Evolutionary conservation across 2,329 filamentous ascomycete genomes (phyloP), one percentile per base, ranked within the genome.

Genomic region (Ophiostoma ips): DNA sequence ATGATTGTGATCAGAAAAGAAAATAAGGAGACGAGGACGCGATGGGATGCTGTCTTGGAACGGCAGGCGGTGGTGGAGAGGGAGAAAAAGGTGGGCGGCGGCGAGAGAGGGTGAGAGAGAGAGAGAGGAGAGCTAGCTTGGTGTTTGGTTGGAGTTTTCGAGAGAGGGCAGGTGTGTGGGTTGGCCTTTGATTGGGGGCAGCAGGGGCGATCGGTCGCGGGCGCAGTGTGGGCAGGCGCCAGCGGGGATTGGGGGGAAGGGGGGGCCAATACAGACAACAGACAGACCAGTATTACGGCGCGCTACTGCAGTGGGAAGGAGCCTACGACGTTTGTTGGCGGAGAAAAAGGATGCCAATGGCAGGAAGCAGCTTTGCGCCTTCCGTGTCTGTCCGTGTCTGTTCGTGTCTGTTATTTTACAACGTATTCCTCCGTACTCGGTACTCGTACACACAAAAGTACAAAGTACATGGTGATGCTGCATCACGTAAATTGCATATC

Each of bases 171-270:
- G 38, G 37, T 34, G 35, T 28, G n/a, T n/a, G n/a, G n/a, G n/a
- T n/a, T n/a, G 10, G 44, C 18, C 44, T 46, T 35, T 34, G 40
- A 40, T 40, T 49, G 48, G 50, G 38, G 38, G 44, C 40, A 52
- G 44, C 40, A 52, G 46, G 49, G 30, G 50, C 40, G 46, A 49
- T 52, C 50, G 18, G 35, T 48, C 46, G 31, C 45, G 45, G 50
- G 35, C 35, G 49, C 41, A 40, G 40, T 41, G 24, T 11, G 19
- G 35, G 36, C 35, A 41, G 44, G 49, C 49, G 49, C 34, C 49
- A 38, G 45, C 24, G 48, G 34, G 38, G 9, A 28, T 30, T 18
- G 37, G 47, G 19, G 16, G 16, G 49, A 12, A 38, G n/a, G 37
- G 28, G 48, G 19, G 16, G 21, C 33, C 48, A 50, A 44, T 21